A percentile compares a stretch with the other conserved stretches of the same genome.
Conservation (phyloP, 1,284 basidiomycete species). For the Sanghuangporus baumii region DNA sequence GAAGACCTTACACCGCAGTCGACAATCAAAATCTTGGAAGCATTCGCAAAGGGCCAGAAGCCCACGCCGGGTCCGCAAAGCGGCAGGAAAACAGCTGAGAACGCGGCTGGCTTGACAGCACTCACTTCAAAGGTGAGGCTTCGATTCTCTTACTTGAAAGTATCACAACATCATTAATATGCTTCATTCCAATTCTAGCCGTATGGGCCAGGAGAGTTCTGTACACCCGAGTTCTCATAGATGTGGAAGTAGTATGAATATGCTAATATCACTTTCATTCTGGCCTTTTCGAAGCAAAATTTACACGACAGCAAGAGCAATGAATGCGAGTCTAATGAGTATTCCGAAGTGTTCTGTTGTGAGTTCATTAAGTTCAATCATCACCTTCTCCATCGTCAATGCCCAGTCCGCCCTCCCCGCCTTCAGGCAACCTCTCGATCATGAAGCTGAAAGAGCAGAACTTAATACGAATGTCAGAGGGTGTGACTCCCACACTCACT, state of each 20-base stretch:
- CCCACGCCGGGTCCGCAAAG: constrained; percentile 93
- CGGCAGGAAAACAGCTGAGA: constrained; percentile 82
- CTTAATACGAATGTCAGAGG: constrained; percentile 8
- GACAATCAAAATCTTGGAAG: constrained; percentile 84
- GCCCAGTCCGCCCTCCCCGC: constrained; percentile 58
- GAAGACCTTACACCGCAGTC: constrained; percentile 95
- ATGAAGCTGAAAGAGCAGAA: constrained; percentile 49
- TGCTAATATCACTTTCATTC: constrained; percentile 1
- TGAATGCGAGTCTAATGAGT: not conserved
- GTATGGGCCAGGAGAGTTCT: constrained; percentile 90
- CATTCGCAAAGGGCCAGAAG: constrained; percentile 80
- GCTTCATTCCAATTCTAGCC: constrained; percentile 50
- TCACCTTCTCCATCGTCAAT: constrained; percentile 75
- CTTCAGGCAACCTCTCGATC: constrained; percentile 73
- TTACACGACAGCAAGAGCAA: not conserved
- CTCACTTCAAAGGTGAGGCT: constrained; percentile 71
- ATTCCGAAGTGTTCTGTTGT: not conserved
- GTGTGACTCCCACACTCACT: constrained; percentile 42
- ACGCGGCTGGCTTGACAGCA: constrained; percentile 83
- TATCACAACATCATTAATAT: not conserved
- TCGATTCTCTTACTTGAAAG: too few relatives aligned
- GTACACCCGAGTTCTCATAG: constrained; percentile 83
- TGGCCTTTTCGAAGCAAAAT: not conserved
- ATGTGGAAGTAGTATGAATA: constrained; percentile 15
- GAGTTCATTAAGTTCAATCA: constrained; percentile 39